A percentile compares a stretch with the other conserved stretches of the same genome.
phyloP scores from a whole-genome alignment of 2,329 filamentous ascomycete species.

The Penicillium griseofulvum region DNA sequence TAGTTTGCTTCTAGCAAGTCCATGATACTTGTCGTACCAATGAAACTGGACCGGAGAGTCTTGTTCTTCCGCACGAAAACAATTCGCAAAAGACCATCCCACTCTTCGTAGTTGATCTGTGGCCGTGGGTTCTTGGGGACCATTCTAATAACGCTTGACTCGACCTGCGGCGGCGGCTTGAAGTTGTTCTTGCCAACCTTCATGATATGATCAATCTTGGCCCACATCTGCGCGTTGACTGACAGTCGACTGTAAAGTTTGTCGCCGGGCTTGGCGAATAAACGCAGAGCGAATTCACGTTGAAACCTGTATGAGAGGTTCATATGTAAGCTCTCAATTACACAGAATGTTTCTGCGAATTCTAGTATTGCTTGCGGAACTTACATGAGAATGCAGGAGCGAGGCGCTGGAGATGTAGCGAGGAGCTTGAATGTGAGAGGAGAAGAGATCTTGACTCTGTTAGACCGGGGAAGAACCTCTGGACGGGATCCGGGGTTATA shows the following conservation, averaged over 20 bases:
- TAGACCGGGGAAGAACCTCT: conserved; percentile 10
- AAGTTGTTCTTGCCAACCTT: conserved; percentile 97
- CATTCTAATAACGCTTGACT: conserved; percentile 84
- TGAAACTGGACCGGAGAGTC: conserved; percentile 76
- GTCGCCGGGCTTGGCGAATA: conserved; percentile 85
- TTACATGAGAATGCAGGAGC: conserved; percentile 80
- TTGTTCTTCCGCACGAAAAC: conserved; percentile 88
- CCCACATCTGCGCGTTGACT: conserved; percentile 93
- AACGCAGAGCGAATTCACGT: conserved; percentile 85
- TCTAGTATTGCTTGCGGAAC: not conserved
- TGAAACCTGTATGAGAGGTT: conserved; percentile 48
- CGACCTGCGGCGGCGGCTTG: conserved; percentile 88
- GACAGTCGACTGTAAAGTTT: conserved; percentile 85
- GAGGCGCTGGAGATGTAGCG: conserved; percentile 73
- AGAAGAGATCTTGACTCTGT: conserved; percentile 67
- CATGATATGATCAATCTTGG: conserved; percentile 69
- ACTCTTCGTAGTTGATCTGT: conserved; percentile 89
- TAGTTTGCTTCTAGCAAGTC: conserved; percentile 85
- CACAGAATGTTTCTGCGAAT: not conserved
- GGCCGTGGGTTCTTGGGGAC: conserved; percentile 83
- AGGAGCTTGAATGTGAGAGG: conserved; percentile 90
- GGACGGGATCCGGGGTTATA: not conserved
- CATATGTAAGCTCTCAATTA: conserved; percentile 4
- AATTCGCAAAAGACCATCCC: conserved; percentile 83
- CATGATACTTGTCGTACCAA: conserved; percentile 77